Conservation (phyloP, 2,329 filamentous ascomycete genomes). For the Trichoderma afroharzianum region DNA sequence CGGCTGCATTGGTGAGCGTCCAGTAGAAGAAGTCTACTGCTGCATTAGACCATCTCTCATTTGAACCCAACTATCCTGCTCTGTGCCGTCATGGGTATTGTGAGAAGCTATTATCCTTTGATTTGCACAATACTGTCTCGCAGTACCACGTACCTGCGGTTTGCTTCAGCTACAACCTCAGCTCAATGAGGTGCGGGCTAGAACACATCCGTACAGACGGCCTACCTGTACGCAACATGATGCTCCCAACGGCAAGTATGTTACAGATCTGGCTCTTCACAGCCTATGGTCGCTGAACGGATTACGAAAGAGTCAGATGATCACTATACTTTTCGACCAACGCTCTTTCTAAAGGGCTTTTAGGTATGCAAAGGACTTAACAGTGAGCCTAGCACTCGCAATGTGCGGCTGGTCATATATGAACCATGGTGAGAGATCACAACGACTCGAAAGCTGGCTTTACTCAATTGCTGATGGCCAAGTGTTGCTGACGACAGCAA, state of each 20-base stretch:
- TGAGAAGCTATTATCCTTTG: not conserved
- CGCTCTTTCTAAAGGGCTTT: not conserved
- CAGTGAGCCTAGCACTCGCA: not conserved
- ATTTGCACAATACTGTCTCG: not conserved
- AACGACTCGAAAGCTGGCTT: not conserved
- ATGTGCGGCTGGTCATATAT: not conserved
- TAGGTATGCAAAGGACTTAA: not conserved
- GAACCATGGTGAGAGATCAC: not conserved
- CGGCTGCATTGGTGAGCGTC: not conserved
- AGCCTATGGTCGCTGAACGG: not conserved
- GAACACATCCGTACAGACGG: not conserved
- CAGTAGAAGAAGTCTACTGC: not conserved
- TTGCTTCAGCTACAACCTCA: not conserved
- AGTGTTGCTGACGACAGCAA: too few species aligned
- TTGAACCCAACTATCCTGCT: not conserved
- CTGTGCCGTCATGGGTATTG: not conserved
- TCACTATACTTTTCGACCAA: not conserved
- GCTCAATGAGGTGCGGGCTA: not conserved
- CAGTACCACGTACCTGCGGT: not conserved
- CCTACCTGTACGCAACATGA: not conserved
- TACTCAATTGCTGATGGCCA: not conserved
- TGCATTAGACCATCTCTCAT: not conserved
- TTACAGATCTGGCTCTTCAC: not conserved
- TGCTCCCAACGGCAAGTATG: not conserved
- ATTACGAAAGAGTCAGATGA: not conserved